phyloP scores from a whole-genome alignment of 805 yeast genomes.

The Lipomyces anomalus region DNA sequence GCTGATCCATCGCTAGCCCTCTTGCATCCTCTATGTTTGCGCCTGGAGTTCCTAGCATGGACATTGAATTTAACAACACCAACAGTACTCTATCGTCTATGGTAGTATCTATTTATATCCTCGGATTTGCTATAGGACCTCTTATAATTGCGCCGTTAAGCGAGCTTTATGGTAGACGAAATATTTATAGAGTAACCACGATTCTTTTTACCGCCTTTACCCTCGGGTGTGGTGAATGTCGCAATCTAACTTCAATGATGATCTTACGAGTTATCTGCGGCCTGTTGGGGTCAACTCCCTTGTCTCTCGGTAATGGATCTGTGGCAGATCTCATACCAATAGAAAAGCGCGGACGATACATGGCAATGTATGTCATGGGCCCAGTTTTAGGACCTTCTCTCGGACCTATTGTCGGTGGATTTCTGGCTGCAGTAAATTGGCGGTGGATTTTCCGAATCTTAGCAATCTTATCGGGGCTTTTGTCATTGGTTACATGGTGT shows the following conservation, averaged over 20 bases:
- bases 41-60: constrained; percentile 51
- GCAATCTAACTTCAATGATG: constrained; percentile 50
- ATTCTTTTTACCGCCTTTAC: constrained; percentile 47
- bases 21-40: constrained; percentile 58
- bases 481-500: constrained; percentile 41
- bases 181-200: constrained; percentile 48
- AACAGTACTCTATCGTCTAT: constrained; percentile 39
- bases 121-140: constrained; percentile 70
- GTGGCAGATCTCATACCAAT: constrained; percentile 52
- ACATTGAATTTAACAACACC: constrained; percentile 41
- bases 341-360: constrained; percentile 47
- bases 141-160: constrained; percentile 58
- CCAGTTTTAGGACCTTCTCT: constrained; percentile 57
- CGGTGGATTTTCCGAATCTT: constrained; percentile 59
- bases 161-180: constrained; percentile 59
- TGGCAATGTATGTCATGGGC: constrained; percentile 54
- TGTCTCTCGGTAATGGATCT: constrained; percentile 65
- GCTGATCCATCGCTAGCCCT: constrained; percentile 53
- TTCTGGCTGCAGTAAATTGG: constrained; percentile 51
- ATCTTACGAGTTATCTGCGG: constrained; percentile 60
- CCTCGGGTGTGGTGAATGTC: constrained; percentile 57
- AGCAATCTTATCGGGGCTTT: constrained; percentile 48
- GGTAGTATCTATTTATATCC: constrained; percentile 52
- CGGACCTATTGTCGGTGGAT: constrained; percentile 47
- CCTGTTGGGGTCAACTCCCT: constrained; percentile 57